These are phyloP conservation scores for Neofusicoccum ribis DNA, from an alignment of 2,329 filamentous ascomycete species.

Conservation along the genomic window DNA sequence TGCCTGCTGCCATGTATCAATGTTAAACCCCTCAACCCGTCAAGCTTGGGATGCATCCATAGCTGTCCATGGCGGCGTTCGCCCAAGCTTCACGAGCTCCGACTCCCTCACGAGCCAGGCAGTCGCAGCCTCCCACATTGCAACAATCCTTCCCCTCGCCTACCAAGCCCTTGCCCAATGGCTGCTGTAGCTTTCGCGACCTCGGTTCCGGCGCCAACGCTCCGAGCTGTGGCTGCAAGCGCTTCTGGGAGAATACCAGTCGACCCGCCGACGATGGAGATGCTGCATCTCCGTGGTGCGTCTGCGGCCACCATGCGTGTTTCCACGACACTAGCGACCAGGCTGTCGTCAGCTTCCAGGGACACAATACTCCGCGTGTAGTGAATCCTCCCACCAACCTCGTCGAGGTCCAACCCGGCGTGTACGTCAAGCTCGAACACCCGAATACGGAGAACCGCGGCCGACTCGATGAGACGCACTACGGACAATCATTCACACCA, in stretches of 20 bases:
- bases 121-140: neutral
- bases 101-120: constrained; percentile 23
- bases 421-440: neutral
- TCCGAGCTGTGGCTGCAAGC: constrained; percentile 53
- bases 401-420: constrained; percentile 18
- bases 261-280: constrained; percentile 24
- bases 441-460: neutral
- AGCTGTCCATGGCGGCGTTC: constrained; percentile 38
- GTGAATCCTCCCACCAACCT: neutral
- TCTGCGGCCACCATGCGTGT: constrained; percentile 60
- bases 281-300: constrained; percentile 46
- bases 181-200: constrained; percentile 55
- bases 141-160: constrained; percentile 20
- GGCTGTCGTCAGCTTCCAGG: neutral
- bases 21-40: neutral
- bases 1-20: constrained; percentile 8
- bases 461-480: neutral
- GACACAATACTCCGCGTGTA: neutral
- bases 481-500: neutral
- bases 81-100: constrained; percentile 28
- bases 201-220: constrained; percentile 44
- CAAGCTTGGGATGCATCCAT: constrained; percentile 21
- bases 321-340: constrained; percentile 45
- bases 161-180: constrained; percentile 44
- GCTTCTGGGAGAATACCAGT: constrained; percentile 50